A percentile compares a stretch with the other conserved stretches of the same genome.
These are phyloP conservation scores for Naganishia antarctica DNA, from an alignment of 768 basidiomycete species.

Conservation along the genomic window DNA sequence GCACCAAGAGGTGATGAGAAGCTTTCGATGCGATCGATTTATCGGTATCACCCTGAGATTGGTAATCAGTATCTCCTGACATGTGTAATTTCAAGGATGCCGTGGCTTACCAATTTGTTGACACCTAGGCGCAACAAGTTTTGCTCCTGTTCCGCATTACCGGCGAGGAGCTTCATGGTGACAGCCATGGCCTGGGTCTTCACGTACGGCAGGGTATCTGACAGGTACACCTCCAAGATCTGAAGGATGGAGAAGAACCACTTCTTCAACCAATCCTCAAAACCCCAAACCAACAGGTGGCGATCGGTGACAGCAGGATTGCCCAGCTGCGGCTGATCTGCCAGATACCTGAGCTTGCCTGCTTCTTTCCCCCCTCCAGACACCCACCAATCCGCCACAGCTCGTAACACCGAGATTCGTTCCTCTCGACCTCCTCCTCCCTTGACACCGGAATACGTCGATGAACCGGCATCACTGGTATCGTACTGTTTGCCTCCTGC, in stretches of 20 bases:
- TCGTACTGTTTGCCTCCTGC: constrained; percentile 54
- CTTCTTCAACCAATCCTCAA: constrained; percentile 97
- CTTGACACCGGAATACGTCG: constrained; percentile 15
- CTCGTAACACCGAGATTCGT: constrained; percentile 79
- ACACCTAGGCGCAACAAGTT: constrained; percentile 86
- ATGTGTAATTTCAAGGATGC: neutral
- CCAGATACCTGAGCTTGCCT: constrained; percentile 87
- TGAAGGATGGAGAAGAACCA: constrained; percentile 90
- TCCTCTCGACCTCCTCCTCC: constrained; percentile 64
- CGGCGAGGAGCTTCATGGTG: constrained; percentile 71
- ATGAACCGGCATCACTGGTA: constrained; percentile 15
- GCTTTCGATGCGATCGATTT: constrained; percentile 80
- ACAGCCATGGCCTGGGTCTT: constrained; percentile 76
- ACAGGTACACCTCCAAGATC: constrained; percentile 79
- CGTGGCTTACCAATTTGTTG: constrained; percentile 73
- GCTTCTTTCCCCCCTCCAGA: constrained; percentile 78
- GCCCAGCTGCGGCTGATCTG: constrained; percentile 68
- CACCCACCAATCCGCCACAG: constrained; percentile 95
- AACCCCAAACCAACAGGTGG: constrained; percentile 75
- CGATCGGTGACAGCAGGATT: constrained; percentile 65
- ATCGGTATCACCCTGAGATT: constrained; percentile 74
- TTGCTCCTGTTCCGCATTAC: constrained; percentile 95
- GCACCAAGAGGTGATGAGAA: constrained; percentile 80
- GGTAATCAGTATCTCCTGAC: neutral
- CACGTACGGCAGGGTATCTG: constrained; percentile 81